A percentile compares a stretch with the other conserved stretches of the same genome.
These are phyloP conservation scores for Apophysomyces trapeziformis DNA, from an alignment of 371 early-diverging fungal species.

Conservation along the genomic window DNA sequence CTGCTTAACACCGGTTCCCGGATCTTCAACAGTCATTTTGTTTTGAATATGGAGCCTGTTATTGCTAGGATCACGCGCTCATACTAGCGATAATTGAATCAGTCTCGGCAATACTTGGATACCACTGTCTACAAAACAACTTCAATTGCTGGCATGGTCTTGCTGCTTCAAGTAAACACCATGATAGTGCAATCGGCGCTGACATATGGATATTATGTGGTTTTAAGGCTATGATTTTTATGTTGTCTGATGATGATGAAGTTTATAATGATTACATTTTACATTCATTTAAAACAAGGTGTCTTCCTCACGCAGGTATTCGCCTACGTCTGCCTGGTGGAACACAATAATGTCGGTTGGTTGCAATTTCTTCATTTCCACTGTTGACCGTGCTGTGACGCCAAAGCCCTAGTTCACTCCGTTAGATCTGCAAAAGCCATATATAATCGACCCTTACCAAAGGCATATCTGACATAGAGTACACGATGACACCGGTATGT, in stretches of 20 bases:
- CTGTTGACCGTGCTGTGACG: slow-evolving; percentile 93
- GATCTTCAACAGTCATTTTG: no score
- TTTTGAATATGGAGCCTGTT: no score
- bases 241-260: background rate
- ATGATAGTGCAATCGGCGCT: no score
- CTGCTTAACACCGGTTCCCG: no score
- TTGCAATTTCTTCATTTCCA: slow-evolving; percentile 89
- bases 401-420: slow-evolving; percentile 89
- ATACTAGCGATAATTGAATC: no score
- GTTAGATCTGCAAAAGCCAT: background rate
- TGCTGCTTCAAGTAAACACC: no score
- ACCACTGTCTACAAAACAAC: no score
- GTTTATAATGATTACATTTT: slow-evolving; percentile 1
- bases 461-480: slow-evolving; percentile 93
- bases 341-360: slow-evolving; percentile 96
- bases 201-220: no score
- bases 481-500: slow-evolving; percentile 97
- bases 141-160: no score
- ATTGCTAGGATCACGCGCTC: no score
- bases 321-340: slow-evolving; percentile 99
- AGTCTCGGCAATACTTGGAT: no score
- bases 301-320: slow-evolving; percentile 96
- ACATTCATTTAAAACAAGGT: slow-evolving; percentile 70
- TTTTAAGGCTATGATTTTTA: background rate
- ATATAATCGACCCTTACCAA: slow-evolving; percentile 55